Percentiles rank a stretch among this genome's conserved stretches.
These are phyloP conservation scores for Aspergillus chevalieri DNA, from an alignment of 2,329 filamentous ascomycete genomes.

Conservation along the genomic window DNA sequence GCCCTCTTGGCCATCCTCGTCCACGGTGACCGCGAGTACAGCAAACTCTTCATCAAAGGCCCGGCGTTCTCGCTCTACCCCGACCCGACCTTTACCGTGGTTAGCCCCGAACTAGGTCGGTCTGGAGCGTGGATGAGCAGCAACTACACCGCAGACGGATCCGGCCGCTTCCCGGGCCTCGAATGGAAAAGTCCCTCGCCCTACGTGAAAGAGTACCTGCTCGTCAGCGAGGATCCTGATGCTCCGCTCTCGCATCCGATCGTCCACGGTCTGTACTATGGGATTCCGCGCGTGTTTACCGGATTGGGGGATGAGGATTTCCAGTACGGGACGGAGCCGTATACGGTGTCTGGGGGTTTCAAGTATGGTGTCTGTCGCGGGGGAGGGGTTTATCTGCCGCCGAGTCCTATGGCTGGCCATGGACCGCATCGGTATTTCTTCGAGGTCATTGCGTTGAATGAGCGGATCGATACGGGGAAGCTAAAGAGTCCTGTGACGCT, in stretches of 20 bases:
- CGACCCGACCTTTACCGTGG: slow-evolving; percentile 15
- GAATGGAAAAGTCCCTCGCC: slow-evolving; percentile 34
- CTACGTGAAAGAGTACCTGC: slow-evolving; percentile 39
- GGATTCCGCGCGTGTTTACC: slow-evolving; percentile 33
- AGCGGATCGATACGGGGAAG: slow-evolving; percentile 35
- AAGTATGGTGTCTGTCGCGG: slow-evolving; percentile 41
- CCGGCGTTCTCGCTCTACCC: slow-evolving; percentile 15
- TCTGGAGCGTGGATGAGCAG: slow-evolving; percentile 24
- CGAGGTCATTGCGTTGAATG: slow-evolving; percentile 44
- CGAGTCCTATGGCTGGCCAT: slow-evolving; percentile 45
- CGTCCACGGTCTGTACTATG: slow-evolving; percentile 42
- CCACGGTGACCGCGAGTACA: slow-evolving; percentile 13
- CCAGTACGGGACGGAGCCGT: slow-evolving; percentile 4
- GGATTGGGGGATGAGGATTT: slow-evolving; percentile 36
- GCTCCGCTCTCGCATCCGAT: slow-evolving; percentile 41
- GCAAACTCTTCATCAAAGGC: slow-evolving; percentile 22
- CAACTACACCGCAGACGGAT: slow-evolving; percentile 37
- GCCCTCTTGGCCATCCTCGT: background rate
- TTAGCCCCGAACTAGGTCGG: slow-evolving; percentile 21
- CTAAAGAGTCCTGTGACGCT: slow-evolving; percentile 36
- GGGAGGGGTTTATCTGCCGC: slow-evolving; percentile 40
- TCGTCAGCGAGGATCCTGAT: slow-evolving; percentile 46
- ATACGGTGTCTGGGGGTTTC: slow-evolving; percentile 38
- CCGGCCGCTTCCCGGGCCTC: slow-evolving; percentile 37
- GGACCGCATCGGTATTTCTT: slow-evolving; percentile 51